phyloP scores from a whole-genome alignment of 2,329 filamentous ascomycete genomes.

The Emmonsiellopsis sp. region DNA sequence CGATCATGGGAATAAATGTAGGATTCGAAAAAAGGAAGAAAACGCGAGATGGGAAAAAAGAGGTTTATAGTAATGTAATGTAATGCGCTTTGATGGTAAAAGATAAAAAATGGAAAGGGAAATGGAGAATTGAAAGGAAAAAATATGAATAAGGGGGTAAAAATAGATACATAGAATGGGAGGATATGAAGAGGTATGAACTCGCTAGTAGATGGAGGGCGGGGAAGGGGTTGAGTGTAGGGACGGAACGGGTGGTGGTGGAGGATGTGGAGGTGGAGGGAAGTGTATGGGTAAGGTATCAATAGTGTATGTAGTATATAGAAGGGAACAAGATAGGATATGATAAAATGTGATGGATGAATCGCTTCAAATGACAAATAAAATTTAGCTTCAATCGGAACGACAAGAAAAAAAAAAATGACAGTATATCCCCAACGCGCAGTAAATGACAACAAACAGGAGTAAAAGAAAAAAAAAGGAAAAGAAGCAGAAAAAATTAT shows the following conservation, averaged over 20 bases:
- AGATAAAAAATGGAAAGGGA: neutral
- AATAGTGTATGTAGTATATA: neutral
- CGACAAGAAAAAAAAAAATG: slow-evolving; percentile 4
- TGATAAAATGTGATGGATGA: neutral
- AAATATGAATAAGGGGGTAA: neutral
- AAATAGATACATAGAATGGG: neutral
- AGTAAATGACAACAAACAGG: neutral
- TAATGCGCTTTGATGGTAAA: neutral
- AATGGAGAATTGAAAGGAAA: neutral
- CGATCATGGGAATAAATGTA: too few species aligned
- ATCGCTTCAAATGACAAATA: neutral
- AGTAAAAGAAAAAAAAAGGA: slow-evolving; percentile 7
- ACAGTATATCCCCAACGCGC: neutral
- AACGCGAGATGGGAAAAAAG: too few species aligned
- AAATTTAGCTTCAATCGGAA: neutral
- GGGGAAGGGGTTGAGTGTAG: too few species aligned
- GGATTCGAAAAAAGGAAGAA: too few species aligned
- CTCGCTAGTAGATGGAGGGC: too few species aligned
- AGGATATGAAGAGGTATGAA: neutral
- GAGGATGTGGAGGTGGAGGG: neutral
- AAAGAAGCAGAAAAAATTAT: slow-evolving; percentile 4
- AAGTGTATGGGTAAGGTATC: neutral
- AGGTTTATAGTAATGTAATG: too few species aligned
- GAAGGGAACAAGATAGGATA: neutral
- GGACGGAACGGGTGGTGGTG: too few species aligned